Percentiles rank a stretch among this genome's conserved stretches.
Conservation (phyloP, 2,329 filamentous ascomycete genomes). For the Fusarium mangiferae region DNA sequence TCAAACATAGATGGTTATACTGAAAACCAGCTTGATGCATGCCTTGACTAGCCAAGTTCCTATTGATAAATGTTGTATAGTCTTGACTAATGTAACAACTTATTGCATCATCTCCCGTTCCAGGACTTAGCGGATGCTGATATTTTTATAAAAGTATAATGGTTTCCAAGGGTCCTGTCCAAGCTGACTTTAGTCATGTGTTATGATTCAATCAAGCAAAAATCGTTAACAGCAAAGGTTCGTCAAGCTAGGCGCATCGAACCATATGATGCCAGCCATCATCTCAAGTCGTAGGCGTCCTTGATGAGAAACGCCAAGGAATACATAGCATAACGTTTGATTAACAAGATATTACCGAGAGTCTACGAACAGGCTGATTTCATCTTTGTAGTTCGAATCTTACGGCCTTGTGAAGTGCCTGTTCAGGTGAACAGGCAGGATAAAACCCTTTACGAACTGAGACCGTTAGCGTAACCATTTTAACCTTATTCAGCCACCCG, state of each 20-base stretch:
- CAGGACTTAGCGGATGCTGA: background rate
- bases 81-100: background rate
- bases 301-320: background rate
- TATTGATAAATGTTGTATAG: background rate
- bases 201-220: background rate
- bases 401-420: background rate
- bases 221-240: background rate
- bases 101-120: background rate
- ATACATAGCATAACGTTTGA: no score
- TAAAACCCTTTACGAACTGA: background rate
- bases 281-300: background rate
- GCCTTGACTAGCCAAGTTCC: background rate
- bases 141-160: background rate
- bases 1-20: no score
- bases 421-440: background rate
- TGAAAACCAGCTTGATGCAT: background rate
- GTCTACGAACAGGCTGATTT: background rate
- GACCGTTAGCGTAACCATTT: background rate
- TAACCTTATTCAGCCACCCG: background rate
- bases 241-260: background rate
- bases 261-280: background rate
- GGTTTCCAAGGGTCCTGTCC: background rate
- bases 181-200: background rate
- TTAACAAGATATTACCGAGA: background rate
- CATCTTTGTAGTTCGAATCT: background rate